Conservation (phyloP, 768 basidiomycete species). For the Galerina sulciceps region DNA sequence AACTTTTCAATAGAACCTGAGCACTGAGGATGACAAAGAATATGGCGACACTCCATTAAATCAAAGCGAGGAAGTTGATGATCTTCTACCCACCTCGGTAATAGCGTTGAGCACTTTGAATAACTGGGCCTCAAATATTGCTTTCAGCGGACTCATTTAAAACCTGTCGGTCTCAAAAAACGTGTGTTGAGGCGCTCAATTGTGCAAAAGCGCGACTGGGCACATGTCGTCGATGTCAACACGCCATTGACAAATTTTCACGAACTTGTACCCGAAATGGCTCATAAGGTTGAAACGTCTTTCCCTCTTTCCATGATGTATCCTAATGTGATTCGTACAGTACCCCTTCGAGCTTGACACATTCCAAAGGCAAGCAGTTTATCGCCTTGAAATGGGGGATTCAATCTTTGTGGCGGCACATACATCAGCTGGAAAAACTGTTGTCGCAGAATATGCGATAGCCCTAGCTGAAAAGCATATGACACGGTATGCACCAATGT, state of each 20-base stretch:
- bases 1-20: slow-evolving; percentile 9
- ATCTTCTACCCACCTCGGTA: slow-evolving; percentile 71
- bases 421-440: slow-evolving; percentile 99
- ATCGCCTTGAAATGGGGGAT: slow-evolving; percentile 95
- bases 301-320: neutral
- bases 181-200: slow-evolving; percentile 47
- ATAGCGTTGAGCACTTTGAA: neutral
- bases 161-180: slow-evolving; percentile 48
- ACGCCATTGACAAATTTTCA: slow-evolving; percentile 87
- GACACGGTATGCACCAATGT: slow-evolving; percentile 72
- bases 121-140: neutral
- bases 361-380: slow-evolving; percentile 98
- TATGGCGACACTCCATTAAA: slow-evolving; percentile 19
- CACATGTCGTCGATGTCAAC: slow-evolving; percentile 94
- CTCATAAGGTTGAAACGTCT: slow-evolving; percentile 71
- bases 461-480: slow-evolving; percentile 96
- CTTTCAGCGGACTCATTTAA: slow-evolving; percentile 59
- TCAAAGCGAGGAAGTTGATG: slow-evolving; percentile 52
- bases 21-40: slow-evolving; percentile 16
- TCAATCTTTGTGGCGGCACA: slow-evolving; percentile 99
- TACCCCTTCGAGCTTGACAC: slow-evolving; percentile 99
- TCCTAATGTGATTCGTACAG: slow-evolving; percentile 39
- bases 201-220: slow-evolving; percentile 91
- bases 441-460: slow-evolving; percentile 98
- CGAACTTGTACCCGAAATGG: slow-evolving; percentile 96